Conservation (phyloP, 2,329 filamentous ascomycete species). For the Aureobasidium sp. region DNA sequence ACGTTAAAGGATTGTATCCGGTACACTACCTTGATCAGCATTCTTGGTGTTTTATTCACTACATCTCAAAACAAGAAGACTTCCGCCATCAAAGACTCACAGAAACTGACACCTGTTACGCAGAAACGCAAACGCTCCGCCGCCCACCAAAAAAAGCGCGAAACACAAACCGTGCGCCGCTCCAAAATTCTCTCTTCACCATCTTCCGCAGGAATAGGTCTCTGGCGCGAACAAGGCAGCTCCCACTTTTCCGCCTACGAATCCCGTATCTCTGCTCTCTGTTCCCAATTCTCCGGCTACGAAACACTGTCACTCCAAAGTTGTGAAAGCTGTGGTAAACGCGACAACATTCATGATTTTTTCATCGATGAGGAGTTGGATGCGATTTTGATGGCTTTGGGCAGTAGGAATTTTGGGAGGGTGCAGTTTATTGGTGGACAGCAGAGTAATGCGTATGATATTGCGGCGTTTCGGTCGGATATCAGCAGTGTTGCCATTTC, state of each 20-base stretch:
- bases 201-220: neutral
- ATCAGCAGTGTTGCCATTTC: slow-evolving; percentile 9
- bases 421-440: neutral
- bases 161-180: slow-evolving; percentile 9
- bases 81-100: neutral
- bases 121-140: slow-evolving; percentile 13
- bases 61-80: neutral
- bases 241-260: slow-evolving; percentile 8
- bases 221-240: slow-evolving; percentile 15
- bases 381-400: slow-evolving; percentile 7
- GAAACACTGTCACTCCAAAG: neutral
- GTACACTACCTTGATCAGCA: neutral
- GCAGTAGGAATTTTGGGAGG: neutral
- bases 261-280: slow-evolving; percentile 4
- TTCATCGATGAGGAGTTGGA: neutral
- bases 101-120: too few relatives aligned
- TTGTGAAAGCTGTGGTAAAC: slow-evolving; percentile 13
- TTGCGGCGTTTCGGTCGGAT: slow-evolving; percentile 8
- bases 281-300: neutral
- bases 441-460: neutral
- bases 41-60: neutral
- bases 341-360: slow-evolving; percentile 14
- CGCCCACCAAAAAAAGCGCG: slow-evolving; percentile 1
- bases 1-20: neutral
- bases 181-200: slow-evolving; percentile 7